These are phyloP conservation scores for Cryphonectria japonica DNA, from an alignment of 2,329 filamentous ascomycete species.

Conservation along the genomic window DNA sequence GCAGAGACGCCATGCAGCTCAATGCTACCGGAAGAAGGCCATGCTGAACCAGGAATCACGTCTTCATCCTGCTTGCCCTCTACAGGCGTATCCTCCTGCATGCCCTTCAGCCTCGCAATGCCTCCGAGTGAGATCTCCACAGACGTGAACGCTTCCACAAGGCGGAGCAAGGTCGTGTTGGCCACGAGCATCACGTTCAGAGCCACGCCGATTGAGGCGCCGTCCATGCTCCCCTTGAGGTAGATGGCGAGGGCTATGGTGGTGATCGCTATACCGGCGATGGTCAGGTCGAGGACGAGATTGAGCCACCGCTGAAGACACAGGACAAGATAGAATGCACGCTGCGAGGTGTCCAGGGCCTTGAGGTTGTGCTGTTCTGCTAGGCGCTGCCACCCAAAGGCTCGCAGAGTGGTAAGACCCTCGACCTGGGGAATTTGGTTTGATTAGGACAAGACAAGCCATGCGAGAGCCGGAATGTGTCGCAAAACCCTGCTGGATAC, in stretches of 20 bases:
- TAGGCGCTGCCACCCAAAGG: constrained; percentile 50
- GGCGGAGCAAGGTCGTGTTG: constrained; percentile 40
- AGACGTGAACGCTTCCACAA: constrained; percentile 41
- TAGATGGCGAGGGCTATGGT: constrained; percentile 36
- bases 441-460: neutral
- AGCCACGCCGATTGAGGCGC: constrained; percentile 41
- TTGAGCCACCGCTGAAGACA: constrained; percentile 58
- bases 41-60: constrained; percentile 25
- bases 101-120: constrained; percentile 38
- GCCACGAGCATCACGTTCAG: constrained; percentile 42
- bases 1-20: constrained; percentile 37
- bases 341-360: constrained; percentile 50
- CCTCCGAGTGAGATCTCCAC: constrained; percentile 43
- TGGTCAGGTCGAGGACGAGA: constrained; percentile 53
- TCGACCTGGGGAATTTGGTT: neutral
- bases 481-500: constrained; percentile 22
- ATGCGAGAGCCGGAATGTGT: neutral
- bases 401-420: constrained; percentile 45
- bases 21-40: constrained; percentile 37
- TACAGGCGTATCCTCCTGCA: constrained; percentile 34
- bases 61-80: constrained; percentile 29
- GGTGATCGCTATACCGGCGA: constrained; percentile 49
- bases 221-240: constrained; percentile 32
- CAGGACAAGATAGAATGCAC: constrained; percentile 53
- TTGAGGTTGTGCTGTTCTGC: constrained; percentile 28